Conservation (phyloP, 305 asterid species). For the Fraxinus ornus region DNA sequence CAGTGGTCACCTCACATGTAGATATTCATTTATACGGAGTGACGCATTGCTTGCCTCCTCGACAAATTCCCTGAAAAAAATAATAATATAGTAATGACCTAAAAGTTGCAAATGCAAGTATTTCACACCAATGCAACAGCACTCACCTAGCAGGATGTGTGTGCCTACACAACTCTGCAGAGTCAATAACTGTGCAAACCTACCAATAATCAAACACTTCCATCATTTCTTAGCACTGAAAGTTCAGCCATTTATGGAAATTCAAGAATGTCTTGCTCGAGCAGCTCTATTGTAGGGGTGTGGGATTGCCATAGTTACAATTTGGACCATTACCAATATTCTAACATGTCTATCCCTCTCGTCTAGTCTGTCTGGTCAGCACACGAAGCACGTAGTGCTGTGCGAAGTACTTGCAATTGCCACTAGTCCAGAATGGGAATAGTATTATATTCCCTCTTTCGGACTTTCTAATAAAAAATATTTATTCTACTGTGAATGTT, state of each 20-base stretch:
- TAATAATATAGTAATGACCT: background rate
- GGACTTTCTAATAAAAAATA: background rate
- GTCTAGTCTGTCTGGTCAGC: background rate
- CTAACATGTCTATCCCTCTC: background rate
- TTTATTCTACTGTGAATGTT: background rate
- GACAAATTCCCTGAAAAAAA: constrained; percentile 60
- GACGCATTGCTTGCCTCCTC: constrained; percentile 89
- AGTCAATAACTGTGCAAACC: constrained; percentile 90
- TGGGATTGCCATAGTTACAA: background rate
- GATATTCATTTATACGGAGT: constrained; percentile 69
- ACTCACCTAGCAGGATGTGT: constrained; percentile 97
- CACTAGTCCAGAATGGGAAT: background rate
- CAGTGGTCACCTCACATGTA: constrained; percentile 84
- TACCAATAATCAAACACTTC: constrained; percentile 29
- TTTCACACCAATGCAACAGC: constrained; percentile 2
- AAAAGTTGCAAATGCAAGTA: constrained; percentile 5
- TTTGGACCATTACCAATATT: background rate
- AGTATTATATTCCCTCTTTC: background rate
- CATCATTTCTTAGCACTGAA: constrained; percentile 2
- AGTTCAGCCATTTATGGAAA: constrained; percentile 7
- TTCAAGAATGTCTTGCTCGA: background rate
- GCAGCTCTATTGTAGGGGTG: background rate
- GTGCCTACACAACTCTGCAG: constrained; percentile 92
- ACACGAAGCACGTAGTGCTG: background rate
- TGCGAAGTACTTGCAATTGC: background rate